Evolutionary conservation across 495 filamentous ascomycete genomes (phyloP), one percentile per base, ranked within the genome.

Genomic region (Aspergillus sclerotioniger): DNA sequence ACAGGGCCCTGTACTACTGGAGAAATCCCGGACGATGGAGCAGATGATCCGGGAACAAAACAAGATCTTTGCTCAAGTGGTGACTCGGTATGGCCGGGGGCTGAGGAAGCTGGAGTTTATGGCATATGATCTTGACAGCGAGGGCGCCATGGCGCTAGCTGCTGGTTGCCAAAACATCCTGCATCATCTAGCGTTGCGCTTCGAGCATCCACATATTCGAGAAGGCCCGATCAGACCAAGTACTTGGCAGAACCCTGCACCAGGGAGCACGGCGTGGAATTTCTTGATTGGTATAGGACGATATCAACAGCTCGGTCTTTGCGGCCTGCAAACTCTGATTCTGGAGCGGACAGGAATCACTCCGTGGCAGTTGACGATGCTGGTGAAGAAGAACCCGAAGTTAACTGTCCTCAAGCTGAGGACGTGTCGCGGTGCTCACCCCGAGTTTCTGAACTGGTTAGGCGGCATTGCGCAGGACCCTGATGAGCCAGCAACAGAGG

Each of bases 151-250:
- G 25, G 62, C 67, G 20, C 29, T 72, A 7, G 63, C 57, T 8
- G 45, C 50, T 2, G 60, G 51, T 21, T 71, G 71, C 44, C 57
- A 62, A 44, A 44, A 62, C 41, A 63, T 53, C 12, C 57, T 76
- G 28, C 62, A 62, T 16, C 65, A 73, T 52, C 57, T 76, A 31
- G 69, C 64, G n/a, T 57, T 72, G 19, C 68, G 73, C 9, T 69
- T 76, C 50, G 73, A 76, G 44, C 71, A 76, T 58, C 67, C 64
- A 9, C 70, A 73, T 49, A 68, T 72, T 17, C 59, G 68, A 25
- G 70, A 73, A 32, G 65, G 65, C 3, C 39, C 59, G 3, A 55
- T 70, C 35, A 59, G 60, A 28, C 65, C 66, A 3, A 62, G 33
- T 13, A 60, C 62, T 20, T 74, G 73, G 68, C 56, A 60, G 13